These are phyloP conservation scores for Wickerhamiella sorbophila DNA, from an alignment of 805 yeast genomes.

Conservation along the genomic window DNA sequence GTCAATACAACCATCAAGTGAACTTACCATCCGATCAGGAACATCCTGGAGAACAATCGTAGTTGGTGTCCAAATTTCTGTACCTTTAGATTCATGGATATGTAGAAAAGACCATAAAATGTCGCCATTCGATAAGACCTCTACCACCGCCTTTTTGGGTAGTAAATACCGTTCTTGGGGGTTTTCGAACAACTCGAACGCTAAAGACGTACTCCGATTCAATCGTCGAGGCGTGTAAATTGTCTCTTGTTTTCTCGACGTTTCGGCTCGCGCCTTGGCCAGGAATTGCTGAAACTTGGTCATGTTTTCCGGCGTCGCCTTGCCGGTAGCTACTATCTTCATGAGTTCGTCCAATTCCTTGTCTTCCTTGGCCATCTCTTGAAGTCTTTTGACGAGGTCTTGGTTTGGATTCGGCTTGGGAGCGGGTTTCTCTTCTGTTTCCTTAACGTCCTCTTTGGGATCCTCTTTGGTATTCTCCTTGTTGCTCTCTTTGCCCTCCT, in stretches of 20 bases:
- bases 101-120: slow-evolving; percentile 28
- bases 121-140: slow-evolving; percentile 26
- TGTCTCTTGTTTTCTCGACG: neutral
- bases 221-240: slow-evolving; percentile 2
- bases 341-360: slow-evolving; percentile 52
- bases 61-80: slow-evolving; percentile 35
- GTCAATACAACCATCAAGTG: slow-evolving; percentile 51
- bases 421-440: slow-evolving; percentile 3
- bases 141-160: slow-evolving; percentile 68
- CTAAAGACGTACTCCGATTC: slow-evolving; percentile 17
- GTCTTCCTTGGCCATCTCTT: slow-evolving; percentile 66
- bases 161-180: slow-evolving; percentile 57
- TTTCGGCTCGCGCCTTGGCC: slow-evolving; percentile 46
- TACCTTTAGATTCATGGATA: slow-evolving; percentile 10
- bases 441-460: slow-evolving; percentile 19
- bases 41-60: slow-evolving; percentile 54
- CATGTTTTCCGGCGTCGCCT: slow-evolving; percentile 58
- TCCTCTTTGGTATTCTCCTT: slow-evolving; percentile 23
- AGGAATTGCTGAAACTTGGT: slow-evolving; percentile 69
- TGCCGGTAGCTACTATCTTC: slow-evolving; percentile 77
- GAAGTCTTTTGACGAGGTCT: slow-evolving; percentile 72
- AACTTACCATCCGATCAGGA: slow-evolving; percentile 49
- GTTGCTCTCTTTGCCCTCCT: slow-evolving; percentile 26
- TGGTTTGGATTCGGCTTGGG: slow-evolving; percentile 31
- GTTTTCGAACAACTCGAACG: slow-evolving; percentile 75